A percentile compares a stretch with the other conserved stretches of the same genome.
Evolutionary conservation across 306 rosid genomes (phyloP).

Genomic region (Argentina anserina): DNA sequence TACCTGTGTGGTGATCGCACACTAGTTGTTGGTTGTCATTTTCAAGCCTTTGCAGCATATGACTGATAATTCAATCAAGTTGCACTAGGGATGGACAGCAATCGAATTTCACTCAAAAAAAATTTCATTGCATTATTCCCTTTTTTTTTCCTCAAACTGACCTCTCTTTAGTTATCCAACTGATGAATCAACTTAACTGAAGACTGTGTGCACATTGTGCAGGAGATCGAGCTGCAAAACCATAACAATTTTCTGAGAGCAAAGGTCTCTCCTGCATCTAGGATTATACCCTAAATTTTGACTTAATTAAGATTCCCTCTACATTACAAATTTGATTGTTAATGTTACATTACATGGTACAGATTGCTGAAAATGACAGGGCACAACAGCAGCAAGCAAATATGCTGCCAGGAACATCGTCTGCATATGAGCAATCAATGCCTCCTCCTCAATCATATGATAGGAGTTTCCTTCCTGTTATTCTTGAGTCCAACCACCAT

Average conservation of each 20-base stretch:
- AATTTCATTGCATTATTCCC: neutral
- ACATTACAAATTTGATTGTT: neutral
- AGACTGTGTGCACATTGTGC: conserved; percentile 21
- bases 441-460: conserved; percentile 49
- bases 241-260: conserved; percentile 80
- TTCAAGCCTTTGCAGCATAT: neutral
- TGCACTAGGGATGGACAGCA: neutral
- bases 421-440: conserved; percentile 35
- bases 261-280: conserved; percentile 42
- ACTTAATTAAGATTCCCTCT: neutral
- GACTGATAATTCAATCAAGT: neutral
- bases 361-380: conserved; percentile 85
- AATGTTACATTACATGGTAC: conserved; percentile 11
- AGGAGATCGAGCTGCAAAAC: conserved; percentile 88
- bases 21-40: neutral
- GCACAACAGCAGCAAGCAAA: conserved; percentile 47
- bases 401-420: conserved; percentile 44
- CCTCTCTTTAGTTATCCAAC: neutral
- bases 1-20: neutral
- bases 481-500: conserved; percentile 48
- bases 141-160: neutral
- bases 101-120: neutral
- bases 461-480: conserved; percentile 52
- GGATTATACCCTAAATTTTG: neutral
- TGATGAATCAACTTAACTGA: neutral